Evolutionary conservation across 1,284 basidiomycete species (phyloP).

Genomic region (Melampsora americana): DNA sequence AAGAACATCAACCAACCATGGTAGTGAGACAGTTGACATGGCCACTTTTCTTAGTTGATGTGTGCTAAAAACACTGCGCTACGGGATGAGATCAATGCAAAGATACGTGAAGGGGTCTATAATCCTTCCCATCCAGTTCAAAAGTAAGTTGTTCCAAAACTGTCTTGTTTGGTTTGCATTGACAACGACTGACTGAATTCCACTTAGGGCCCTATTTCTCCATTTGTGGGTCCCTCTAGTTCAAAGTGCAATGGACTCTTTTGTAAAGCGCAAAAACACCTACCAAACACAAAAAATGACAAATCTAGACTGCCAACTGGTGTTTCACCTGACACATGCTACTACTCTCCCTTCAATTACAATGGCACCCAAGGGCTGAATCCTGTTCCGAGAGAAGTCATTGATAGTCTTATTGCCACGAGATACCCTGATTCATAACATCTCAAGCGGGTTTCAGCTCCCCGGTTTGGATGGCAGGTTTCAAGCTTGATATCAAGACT

Average conservation of each 20-base stretch:
- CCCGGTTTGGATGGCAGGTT: neutral
- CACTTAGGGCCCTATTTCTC: neutral
- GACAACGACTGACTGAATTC: neutral
- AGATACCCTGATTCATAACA: neutral
- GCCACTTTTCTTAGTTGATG: neutral
- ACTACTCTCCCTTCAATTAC: neutral
- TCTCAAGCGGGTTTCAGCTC: neutral
- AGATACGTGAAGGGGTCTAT: neutral
- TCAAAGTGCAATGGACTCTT: neutral
- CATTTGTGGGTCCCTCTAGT: neutral
- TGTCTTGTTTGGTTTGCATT: neutral
- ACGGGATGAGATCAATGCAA: neutral
- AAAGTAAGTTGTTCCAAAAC: neutral
- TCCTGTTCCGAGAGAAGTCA: neutral
- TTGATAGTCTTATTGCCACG: neutral
- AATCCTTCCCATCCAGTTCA: neutral
- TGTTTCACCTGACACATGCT: neutral
- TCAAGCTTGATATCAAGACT: neutral
- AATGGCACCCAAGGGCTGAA: neutral
- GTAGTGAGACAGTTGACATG: neutral
- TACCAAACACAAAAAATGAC: neutral
- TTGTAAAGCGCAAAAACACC: neutral
- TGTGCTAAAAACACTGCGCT: neutral
- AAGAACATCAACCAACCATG: slow-evolving; percentile 1
- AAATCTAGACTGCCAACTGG: neutral